Conservation (phyloP, 441 rosid species). For the Bruguiera hainesii region DNA sequence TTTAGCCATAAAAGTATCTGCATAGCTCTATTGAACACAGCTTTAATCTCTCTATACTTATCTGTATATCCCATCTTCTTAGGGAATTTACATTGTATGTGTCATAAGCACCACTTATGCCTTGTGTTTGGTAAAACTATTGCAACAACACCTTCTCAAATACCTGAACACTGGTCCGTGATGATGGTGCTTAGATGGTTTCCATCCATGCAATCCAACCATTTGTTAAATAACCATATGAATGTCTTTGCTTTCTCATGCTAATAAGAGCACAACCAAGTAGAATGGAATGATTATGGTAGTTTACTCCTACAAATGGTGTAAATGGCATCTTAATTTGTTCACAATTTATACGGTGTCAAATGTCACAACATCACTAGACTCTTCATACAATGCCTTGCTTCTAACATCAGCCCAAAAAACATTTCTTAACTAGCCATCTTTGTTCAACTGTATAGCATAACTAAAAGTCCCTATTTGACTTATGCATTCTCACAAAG, state of each 20-base stretch:
- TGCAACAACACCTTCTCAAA: not conserved
- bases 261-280: not conserved
- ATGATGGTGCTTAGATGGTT: not conserved
- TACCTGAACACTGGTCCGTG: not conserved
- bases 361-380: no score
- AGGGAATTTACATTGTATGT: not conserved
- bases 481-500: no score
- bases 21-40: not conserved
- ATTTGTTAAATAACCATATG: not conserved
- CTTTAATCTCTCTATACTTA: not conserved
- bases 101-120: not conserved
- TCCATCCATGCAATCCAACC: not conserved
- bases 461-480: no score
- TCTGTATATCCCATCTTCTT: not conserved
- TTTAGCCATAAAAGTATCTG: not conserved
- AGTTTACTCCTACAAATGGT: no score
- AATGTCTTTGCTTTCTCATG: not conserved
- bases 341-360: no score
- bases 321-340: no score
- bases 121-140: slow-evolving; percentile 1
- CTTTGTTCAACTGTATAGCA: no score
- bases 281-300: not conserved
- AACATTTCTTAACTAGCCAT: no score
- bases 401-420: no score
- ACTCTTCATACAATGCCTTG: no score